Base-by-base conservation (phyloP, 2,329 filamentous ascomycete species). In the Trichoderma polysporum region DNA sequence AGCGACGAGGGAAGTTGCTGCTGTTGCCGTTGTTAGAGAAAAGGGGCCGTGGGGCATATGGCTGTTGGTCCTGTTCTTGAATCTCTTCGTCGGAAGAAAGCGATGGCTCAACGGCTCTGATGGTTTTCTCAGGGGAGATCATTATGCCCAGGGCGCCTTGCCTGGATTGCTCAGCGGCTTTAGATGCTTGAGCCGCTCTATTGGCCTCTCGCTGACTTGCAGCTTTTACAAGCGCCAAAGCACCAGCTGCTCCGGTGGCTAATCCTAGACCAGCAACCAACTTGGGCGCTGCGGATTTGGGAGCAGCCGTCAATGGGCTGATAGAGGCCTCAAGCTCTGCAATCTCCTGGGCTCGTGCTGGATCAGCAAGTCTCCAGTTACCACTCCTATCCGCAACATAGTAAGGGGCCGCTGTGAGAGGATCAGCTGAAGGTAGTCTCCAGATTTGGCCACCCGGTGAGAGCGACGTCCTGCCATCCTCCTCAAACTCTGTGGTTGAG, bases 311-410 rank as follows among this genome's bases (percentile, higher is more conserved):
- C 54, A 68, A 37, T 33, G 66, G 66, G 10, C 53, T 60, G 13
- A 68, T 69, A 15, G 71, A 70, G 7, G 68, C 67, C 39, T 70
- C 69, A 35, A 74, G 70, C 69, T 75, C 74, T 22, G 72, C 74
- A 52, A 74, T 67, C 57, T 72, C 69, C 39, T 71, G 70, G 19
- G 72, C 70, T 39, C 74, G 74, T 50, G 75, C 75, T 5, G 77
- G 70, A 67, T 81, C 81, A 39, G 79, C 79, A 8, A 85, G 76
- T 17, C 84, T 79, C 85, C 85, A 86, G 71, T 86, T 86, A 1
- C 84, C 83, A 69, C 79, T 78, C 72, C 79, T 82, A 71, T 87
- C 84, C 37, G 84, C 80, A 54, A 85, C 79, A 69, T 85, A 86
- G 52, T 81, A 79, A 0, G 81, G 80, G 2, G 79, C 78, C 0